Evolutionary conservation across 768 basidiomycete species (phyloP).

Genomic region (Panaeolus papilionaceus): DNA sequence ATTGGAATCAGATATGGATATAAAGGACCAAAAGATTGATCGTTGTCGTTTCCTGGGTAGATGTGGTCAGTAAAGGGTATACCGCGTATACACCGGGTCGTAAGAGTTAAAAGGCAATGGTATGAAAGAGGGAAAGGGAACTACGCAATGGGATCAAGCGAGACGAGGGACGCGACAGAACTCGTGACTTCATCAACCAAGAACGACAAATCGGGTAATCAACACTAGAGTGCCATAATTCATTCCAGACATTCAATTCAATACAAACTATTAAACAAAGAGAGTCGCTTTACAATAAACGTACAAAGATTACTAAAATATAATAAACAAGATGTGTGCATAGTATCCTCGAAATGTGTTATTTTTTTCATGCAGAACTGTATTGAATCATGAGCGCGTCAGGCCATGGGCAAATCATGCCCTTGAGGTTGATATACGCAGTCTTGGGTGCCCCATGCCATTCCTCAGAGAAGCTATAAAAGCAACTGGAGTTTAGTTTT

Average conservation of each 20-base stretch:
- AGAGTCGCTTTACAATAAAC: constrained; percentile 5
- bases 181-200: constrained; percentile 37
- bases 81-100: constrained; percentile 13
- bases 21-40: not conserved
- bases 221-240: constrained; percentile 17
- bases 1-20: constrained; percentile 15
- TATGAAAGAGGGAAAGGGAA: constrained; percentile 23
- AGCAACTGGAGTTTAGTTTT: constrained; percentile 1
- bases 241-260: constrained; percentile 20
- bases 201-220: constrained; percentile 33
- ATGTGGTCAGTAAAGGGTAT: not conserved
- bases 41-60: constrained; percentile 1
- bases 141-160: constrained; percentile 11
- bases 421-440: constrained; percentile 41
- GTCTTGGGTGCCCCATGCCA: constrained; percentile 38
- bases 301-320: constrained; percentile 15
- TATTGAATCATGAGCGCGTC: constrained; percentile 48
- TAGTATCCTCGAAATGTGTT: too few relatives aligned
- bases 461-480: constrained; percentile 40
- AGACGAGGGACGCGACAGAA: constrained; percentile 25
- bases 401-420: constrained; percentile 48
- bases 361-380: constrained; percentile 13
- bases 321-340: constrained; percentile 7
- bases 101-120: constrained; percentile 21
- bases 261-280: constrained; percentile 21